Base-by-base conservation (phyloP, 2,329 filamentous ascomycete species). In the Sclerotinia sclerotiorum region DNA sequence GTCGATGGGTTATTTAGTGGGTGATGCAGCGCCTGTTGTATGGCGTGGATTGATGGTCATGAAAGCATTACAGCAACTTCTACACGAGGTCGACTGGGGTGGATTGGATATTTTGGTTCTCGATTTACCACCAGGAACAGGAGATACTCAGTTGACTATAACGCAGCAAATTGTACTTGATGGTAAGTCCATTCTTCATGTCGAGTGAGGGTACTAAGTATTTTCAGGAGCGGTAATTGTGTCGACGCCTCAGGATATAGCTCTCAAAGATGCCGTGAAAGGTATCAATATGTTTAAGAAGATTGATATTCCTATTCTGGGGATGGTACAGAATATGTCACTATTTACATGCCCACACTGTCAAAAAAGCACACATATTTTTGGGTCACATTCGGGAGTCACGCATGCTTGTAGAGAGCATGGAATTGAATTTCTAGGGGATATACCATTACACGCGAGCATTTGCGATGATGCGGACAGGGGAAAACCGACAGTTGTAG, bases 1-100 rank as follows among this genome's bases (percentile, higher is more conserved):
- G 95, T 97, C 94, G 0, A 98, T 99, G 92, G 95, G 95, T 62
- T 98, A 97, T 73, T 85, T 99, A 0, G 88, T 97, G 1, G 87
- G 87, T 27, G 89, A 93, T 72, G 85, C 88, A 15, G 90, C 92
- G 6, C 92, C 94, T 0, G 90, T 99, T 21, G 94, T 95, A 44
- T 99, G 95, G 95, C 88, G 95, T 64, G 95, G 95, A 0, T 85
- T 97, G 2, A 97, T 99, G 94, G 92, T 98, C 19, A 96, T 97
- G 85, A 99, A 98, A 77, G 95, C 95, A 0, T 85, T 99, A 72
- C 94, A 97, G 74, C 95, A 99, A 77, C 87, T 99, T 6, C 85
- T 99, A 10, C 94, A 97, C 78, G 93, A 97, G 73, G 95, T 99
- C 0, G 91, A 95, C 65, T 99, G 95, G 95, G 92, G 90, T 19